Percentiles rank a stretch among this genome's conserved stretches.
These are phyloP conservation scores for Quercus lobata DNA, from an alignment of 331 rosid genomes.

Conservation along the genomic window DNA sequence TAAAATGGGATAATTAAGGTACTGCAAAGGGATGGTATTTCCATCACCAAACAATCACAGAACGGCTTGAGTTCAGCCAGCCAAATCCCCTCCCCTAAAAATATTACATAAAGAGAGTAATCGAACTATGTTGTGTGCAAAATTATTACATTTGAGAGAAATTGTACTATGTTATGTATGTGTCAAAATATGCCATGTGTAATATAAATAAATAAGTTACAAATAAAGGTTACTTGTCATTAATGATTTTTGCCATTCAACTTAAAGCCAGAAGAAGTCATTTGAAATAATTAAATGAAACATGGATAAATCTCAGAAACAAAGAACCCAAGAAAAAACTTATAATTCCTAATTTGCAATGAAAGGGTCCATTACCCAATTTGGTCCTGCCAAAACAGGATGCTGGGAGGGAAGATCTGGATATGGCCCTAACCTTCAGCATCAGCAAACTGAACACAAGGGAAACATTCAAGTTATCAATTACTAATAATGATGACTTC, in stretches of 20 bases:
- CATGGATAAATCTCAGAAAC: not conserved
- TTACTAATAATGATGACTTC: not conserved
- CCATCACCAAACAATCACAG: not conserved
- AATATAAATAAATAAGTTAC: not conserved
- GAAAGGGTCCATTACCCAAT: not conserved
- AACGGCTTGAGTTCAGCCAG: not conserved
- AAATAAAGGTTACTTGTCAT: not conserved
- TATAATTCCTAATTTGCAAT: not conserved
- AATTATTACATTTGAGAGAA: not conserved
- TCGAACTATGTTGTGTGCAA: not conserved
- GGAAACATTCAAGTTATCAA: not conserved
- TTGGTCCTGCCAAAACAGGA: not conserved
- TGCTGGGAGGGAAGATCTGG: not conserved
- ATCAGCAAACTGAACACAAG: slow-evolving; percentile 8
- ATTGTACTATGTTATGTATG: not conserved
- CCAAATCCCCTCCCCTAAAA: not conserved
- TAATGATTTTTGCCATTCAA: not conserved
- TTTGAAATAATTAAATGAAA: not conserved
- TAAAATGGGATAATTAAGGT: not conserved
- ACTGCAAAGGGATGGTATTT: not conserved
- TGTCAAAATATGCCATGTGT: not conserved
- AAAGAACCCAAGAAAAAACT: not conserved
- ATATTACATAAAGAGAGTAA: not conserved
- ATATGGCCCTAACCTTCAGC: slow-evolving; percentile 1
- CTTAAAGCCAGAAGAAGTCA: not conserved